Conservation (phyloP, 352 stramenopile genomes). For the Pythium myriotylum region DNA sequence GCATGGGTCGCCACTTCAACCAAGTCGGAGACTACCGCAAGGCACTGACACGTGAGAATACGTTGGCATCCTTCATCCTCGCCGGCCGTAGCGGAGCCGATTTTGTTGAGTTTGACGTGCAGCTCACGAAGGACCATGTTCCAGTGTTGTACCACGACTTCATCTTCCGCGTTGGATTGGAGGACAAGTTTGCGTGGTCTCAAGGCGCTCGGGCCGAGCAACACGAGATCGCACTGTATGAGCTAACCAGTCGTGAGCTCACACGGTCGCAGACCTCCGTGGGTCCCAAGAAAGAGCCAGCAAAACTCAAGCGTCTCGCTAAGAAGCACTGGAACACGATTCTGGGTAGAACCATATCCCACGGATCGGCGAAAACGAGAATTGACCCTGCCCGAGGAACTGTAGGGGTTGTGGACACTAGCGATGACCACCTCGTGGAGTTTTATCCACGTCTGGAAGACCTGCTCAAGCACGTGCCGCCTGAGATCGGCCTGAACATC, state of each 20-base stretch:
- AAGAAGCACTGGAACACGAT: slow-evolving; percentile 74
- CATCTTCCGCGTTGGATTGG: slow-evolving; percentile 59
- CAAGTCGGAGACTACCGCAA: slow-evolving; percentile 63
- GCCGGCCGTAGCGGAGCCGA: slow-evolving; percentile 67
- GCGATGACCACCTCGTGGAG: slow-evolving; percentile 65
- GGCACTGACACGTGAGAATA: slow-evolving; percentile 76
- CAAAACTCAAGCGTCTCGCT: slow-evolving; percentile 46
- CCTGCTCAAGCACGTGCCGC: slow-evolving; percentile 72
- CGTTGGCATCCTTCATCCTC: slow-evolving; percentile 71
- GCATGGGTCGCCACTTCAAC: slow-evolving; percentile 78
- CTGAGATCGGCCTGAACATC: slow-evolving; percentile 73
- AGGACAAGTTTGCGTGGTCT: slow-evolving; percentile 51
- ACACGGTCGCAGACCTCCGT: slow-evolving; percentile 46
- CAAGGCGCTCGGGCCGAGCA: slow-evolving; percentile 53
- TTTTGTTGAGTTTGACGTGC: slow-evolving; percentile 86
- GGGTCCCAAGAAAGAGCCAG: slow-evolving; percentile 36
- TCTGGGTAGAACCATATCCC: slow-evolving; percentile 20
- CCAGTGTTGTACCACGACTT: slow-evolving; percentile 86
- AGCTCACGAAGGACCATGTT: slow-evolving; percentile 77
- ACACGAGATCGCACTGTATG: slow-evolving; percentile 71
- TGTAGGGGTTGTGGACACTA: slow-evolving; percentile 10
- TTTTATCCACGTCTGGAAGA: slow-evolving; percentile 73
- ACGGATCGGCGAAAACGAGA: slow-evolving; percentile 20
- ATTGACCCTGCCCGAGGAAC: slow-evolving; percentile 7
- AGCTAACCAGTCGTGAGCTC: slow-evolving; percentile 67